A percentile compares a stretch with the other conserved stretches of the same genome.
Conservation (phyloP, 1,139 yeast species). For the Pichia norvegensis region DNA sequence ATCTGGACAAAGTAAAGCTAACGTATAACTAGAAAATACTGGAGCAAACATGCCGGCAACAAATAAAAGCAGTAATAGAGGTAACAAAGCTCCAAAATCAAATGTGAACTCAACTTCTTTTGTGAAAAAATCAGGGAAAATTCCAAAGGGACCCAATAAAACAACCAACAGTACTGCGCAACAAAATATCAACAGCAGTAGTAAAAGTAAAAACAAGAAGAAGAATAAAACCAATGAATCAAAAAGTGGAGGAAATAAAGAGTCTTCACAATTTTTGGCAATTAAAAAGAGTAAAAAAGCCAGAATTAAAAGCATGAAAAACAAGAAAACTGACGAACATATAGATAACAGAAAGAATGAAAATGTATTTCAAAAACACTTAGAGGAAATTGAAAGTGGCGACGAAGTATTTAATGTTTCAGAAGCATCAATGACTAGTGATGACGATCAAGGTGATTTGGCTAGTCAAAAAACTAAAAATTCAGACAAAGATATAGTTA, state of each 20-base stretch:
- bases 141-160: background rate
- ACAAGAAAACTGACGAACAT: background rate
- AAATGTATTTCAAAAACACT: background rate
- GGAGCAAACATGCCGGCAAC: background rate
- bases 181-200: background rate
- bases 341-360: conserved; percentile 1
- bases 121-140: background rate
- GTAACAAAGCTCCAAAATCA: background rate
- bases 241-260: background rate
- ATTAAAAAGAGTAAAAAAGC: conserved; percentile 11
- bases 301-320: conserved; percentile 9
- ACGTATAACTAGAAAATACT: background rate
- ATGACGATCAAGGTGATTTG: background rate
- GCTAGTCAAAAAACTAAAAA: background rate
- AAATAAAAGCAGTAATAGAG: background rate
- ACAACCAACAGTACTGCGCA: background rate
- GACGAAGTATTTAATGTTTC: conserved; percentile 12
- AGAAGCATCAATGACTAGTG: conserved; percentile 2
- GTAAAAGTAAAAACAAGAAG: background rate
- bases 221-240: background rate
- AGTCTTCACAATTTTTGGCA: background rate
- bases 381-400: conserved; percentile 1
- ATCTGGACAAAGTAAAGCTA: background rate
- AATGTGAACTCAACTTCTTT: background rate
- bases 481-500: conserved; percentile 1